These are phyloP conservation scores for Cercospora sp. DNA, from an alignment of 2,329 filamentous ascomycete genomes.

Conservation along the genomic window DNA sequence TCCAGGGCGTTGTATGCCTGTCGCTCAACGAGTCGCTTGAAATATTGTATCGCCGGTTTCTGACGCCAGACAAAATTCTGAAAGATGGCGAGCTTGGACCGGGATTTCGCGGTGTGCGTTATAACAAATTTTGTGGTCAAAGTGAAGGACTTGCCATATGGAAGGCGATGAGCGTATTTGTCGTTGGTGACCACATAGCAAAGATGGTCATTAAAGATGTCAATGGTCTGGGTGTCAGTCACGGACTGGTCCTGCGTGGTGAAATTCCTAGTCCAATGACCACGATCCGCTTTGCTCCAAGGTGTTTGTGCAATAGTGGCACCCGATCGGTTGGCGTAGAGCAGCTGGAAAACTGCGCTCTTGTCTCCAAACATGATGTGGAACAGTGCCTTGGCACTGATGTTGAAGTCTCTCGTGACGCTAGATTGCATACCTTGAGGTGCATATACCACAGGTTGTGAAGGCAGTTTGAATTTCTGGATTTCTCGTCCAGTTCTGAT, in stretches of 20 bases:
- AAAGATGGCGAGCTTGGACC: constrained; percentile 86
- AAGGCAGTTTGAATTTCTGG: constrained; percentile 78
- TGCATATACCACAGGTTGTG: constrained; percentile 77
- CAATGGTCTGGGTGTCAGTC: constrained; percentile 81
- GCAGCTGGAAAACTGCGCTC: constrained; percentile 86
- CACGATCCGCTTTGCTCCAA: constrained; percentile 70
- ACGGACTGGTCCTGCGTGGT: constrained; percentile 51
- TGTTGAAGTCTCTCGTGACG: constrained; percentile 79
- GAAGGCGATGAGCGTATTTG: constrained; percentile 77
- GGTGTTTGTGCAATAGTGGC: constrained; percentile 80
- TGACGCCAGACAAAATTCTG: constrained; percentile 84
- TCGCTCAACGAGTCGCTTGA: constrained; percentile 58
- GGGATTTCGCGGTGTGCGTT: constrained; percentile 87
- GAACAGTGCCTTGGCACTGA: constrained; percentile 91
- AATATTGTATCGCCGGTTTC: constrained; percentile 35
- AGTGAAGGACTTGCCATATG: constrained; percentile 74
- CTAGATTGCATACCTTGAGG: constrained; percentile 77
- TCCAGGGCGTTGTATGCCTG: constrained; percentile 73
- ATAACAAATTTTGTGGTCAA: constrained; percentile 90
- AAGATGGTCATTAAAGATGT: constrained; percentile 59
- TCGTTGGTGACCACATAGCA: constrained; percentile 68
- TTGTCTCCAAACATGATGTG: constrained; percentile 97
- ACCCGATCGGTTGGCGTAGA: constrained; percentile 81
- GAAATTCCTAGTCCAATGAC: constrained; percentile 63
- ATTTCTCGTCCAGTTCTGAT: constrained; percentile 48